Conservation (phyloP, 331 rosid species). For the Cydonia oblonga region DNA sequence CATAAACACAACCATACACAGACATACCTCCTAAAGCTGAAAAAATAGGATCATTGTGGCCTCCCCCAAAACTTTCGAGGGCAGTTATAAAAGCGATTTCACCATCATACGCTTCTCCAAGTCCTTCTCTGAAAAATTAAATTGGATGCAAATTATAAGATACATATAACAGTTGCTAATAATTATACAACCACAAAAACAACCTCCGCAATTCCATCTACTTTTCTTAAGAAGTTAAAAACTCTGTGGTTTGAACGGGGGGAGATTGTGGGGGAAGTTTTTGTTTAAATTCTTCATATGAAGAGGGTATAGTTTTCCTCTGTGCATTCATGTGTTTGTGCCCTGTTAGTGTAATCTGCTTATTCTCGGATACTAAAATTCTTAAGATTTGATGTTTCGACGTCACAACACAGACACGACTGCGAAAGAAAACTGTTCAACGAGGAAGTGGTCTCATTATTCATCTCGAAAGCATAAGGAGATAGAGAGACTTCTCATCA, state of each 20-base stretch:
- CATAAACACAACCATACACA: neutral
- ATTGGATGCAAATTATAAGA: neutral
- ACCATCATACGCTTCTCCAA: constrained; percentile 45
- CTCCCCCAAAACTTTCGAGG: constrained; percentile 59
- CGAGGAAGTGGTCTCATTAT: neutral
- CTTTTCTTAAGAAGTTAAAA: neutral
- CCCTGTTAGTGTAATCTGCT: too few species aligned
- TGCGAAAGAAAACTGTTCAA: neutral
- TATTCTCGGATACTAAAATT: neutral
- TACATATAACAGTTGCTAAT: too few species aligned
- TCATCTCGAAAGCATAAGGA: neutral
- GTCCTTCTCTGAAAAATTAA: constrained; percentile 48
- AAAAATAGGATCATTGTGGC: constrained; percentile 49
- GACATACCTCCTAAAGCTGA: constrained; percentile 49
- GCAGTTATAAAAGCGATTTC: constrained; percentile 48
- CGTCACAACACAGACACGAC: neutral
- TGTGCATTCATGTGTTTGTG: neutral
- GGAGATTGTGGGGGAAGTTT: neutral
- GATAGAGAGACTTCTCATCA: neutral
- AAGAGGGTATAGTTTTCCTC: neutral
- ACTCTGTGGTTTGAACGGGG: neutral
- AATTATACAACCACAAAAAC: neutral
- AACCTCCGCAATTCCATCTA: neutral
- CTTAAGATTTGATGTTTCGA: neutral
- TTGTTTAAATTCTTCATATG: neutral